Evolutionary conservation across 1,139 yeast species (phyloP).

Genomic region (Sugiyamaella xylanicola): DNA sequence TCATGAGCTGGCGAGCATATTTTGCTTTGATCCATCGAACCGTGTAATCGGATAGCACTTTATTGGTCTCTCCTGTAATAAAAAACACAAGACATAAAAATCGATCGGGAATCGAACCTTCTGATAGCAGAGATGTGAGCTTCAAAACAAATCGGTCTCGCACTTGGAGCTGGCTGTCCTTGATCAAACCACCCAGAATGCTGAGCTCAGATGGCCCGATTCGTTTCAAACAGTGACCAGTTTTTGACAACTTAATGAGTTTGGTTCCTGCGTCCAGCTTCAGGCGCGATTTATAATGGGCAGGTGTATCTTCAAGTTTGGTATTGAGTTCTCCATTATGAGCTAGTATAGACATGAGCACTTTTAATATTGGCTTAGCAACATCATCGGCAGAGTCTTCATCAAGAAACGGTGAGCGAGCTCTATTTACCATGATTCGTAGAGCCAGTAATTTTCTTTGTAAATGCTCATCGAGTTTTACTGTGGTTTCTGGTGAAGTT

Average conservation of each 20-base stretch:
- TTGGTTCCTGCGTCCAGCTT: constrained; percentile 70
- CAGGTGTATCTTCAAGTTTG: constrained; percentile 58
- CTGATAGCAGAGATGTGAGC: constrained; percentile 56
- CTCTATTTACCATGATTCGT: constrained; percentile 63
- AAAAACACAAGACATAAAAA: constrained; percentile 71
- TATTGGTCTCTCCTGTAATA: constrained; percentile 73
- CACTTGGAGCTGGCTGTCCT: constrained; percentile 64
- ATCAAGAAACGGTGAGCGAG: constrained; percentile 49
- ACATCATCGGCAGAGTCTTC: constrained; percentile 43
- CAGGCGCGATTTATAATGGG: constrained; percentile 57
- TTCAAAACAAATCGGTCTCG: constrained; percentile 56
- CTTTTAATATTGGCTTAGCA: constrained; percentile 66
- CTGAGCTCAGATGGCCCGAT: constrained; percentile 57
- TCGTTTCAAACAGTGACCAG: constrained; percentile 54
- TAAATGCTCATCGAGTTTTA: constrained; percentile 43
- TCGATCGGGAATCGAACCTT: constrained; percentile 59
- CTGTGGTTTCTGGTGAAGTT: neutral
- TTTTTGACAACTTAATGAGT: constrained; percentile 64
- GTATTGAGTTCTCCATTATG: constrained; percentile 82
- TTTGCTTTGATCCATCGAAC: constrained; percentile 76
- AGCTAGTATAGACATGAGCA: constrained; percentile 62
- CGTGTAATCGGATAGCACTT: constrained; percentile 51
- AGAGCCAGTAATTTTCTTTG: constrained; percentile 51
- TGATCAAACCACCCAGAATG: constrained; percentile 60
- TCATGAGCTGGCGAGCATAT: constrained; percentile 46